phyloP scores from a whole-genome alignment of 441 rosid species.

The Gossypium armourianum region DNA sequence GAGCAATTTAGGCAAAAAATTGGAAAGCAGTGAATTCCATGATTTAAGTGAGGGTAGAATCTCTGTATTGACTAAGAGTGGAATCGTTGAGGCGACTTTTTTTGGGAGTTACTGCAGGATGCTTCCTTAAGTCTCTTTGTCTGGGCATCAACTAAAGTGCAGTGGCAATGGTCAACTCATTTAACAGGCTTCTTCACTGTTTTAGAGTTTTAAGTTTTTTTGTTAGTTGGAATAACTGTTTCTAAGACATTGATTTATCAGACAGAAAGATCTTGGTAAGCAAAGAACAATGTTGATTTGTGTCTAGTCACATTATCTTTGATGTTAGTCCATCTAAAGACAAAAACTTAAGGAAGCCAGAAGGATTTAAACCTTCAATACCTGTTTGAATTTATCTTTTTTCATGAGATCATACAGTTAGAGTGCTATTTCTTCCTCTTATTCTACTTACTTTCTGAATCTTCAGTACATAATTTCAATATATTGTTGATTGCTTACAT shows the following conservation, averaged over 20 bases:
- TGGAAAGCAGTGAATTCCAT: background rate
- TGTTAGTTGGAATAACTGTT: background rate
- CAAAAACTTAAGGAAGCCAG: background rate
- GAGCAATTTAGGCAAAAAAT: background rate
- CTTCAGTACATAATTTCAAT: background rate
- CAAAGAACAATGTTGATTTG: background rate
- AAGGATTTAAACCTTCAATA: slow-evolving; percentile 9
- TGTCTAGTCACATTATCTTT: background rate
- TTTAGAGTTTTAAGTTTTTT: background rate
- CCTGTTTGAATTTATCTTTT: background rate
- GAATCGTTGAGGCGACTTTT: background rate
- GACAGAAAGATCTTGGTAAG: slow-evolving; percentile 2
- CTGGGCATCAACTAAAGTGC: slow-evolving; percentile 7
- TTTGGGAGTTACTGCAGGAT: background rate
- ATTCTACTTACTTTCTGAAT: slow-evolving; percentile 10
- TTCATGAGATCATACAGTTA: background rate
- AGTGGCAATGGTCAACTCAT: background rate
- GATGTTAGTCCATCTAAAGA: background rate
- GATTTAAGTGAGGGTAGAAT: slow-evolving; percentile 1
- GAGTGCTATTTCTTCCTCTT: slow-evolving; percentile 2
- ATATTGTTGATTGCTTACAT: background rate
- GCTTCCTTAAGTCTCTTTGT: slow-evolving; percentile 5
- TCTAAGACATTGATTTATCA: background rate
- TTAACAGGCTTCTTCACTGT: background rate
- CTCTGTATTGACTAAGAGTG: slow-evolving; percentile 4